Percentiles rank a stretch among this genome's conserved stretches.
These are phyloP conservation scores for Coemansia sp. DNA, from an alignment of 192 early-diverging fungal genomes.

Conservation along the genomic window DNA sequence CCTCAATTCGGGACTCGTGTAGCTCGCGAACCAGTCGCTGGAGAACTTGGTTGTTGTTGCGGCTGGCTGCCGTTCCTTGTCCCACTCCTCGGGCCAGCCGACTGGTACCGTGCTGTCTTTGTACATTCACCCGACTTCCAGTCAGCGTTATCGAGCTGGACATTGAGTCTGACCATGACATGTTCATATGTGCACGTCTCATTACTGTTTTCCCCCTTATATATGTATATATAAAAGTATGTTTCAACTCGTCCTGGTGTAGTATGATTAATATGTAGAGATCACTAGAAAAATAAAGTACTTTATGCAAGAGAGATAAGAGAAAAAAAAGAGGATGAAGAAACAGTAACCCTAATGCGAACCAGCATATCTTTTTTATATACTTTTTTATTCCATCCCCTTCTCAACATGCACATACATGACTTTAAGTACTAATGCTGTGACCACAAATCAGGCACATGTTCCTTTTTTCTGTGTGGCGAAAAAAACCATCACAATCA, in stretches of 20 bases:
- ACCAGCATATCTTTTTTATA: too few species aligned
- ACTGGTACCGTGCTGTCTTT: constrained; percentile 12
- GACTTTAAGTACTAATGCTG: too few species aligned
- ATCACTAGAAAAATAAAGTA: background rate
- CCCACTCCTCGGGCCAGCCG: constrained; percentile 7
- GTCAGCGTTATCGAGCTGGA: constrained; percentile 45
- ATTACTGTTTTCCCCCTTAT: constrained; percentile 12
- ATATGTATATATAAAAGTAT: background rate
- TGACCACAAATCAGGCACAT: background rate
- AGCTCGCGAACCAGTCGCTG: constrained; percentile 35
- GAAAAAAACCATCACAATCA: too few species aligned
- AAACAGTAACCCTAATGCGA: too few species aligned
- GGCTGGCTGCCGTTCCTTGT: background rate
- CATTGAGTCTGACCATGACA: constrained; percentile 53
- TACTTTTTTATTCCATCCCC: too few species aligned
- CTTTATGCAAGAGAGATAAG: too few species aligned
- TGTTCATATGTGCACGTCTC: constrained; percentile 32
- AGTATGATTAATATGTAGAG: background rate
- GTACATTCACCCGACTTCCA: constrained; percentile 11
- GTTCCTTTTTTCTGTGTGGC: too few species aligned
- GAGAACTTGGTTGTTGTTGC: constrained; percentile 12
- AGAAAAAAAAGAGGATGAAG: background rate
- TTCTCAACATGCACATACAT: too few species aligned
- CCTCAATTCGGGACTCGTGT: constrained; percentile 27
- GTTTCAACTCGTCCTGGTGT: too few species aligned